These are phyloP conservation scores for Spinacia oleracea DNA, from an alignment of 179 eudicot species.

Conservation along the genomic window DNA sequence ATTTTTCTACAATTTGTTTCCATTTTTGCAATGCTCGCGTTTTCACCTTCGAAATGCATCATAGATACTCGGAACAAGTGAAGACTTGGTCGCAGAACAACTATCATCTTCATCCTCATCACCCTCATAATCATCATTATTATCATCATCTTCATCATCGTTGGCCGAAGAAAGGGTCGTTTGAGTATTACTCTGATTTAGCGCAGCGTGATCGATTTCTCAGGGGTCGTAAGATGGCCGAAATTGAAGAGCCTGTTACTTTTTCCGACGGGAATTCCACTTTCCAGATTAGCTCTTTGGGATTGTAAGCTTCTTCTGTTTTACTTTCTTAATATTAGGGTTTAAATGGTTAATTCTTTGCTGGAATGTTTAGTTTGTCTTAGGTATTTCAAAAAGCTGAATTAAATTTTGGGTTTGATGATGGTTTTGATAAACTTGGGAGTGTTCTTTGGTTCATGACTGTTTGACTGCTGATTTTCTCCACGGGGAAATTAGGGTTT, in stretches of 20 bases:
- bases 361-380: not conserved
- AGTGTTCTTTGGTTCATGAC: not conserved
- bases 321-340: not conserved
- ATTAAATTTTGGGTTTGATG: not conserved
- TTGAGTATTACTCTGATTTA: constrained; percentile 68
- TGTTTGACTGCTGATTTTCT: not conserved
- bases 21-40: constrained; percentile 29
- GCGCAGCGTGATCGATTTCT: constrained; percentile 68
- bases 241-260: constrained; percentile 41
- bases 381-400: not conserved
- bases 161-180: constrained; percentile 66
- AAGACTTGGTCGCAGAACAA: constrained; percentile 39
- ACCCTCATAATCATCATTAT: not conserved
- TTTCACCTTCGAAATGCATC: constrained; percentile 68
- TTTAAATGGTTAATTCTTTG: not conserved
- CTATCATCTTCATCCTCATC: constrained; percentile 14
- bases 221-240: constrained; percentile 40
- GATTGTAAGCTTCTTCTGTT: constrained; percentile 48
- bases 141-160: constrained; percentile 18
- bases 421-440: not conserved
- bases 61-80: constrained; percentile 68
- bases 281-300: constrained; percentile 47
- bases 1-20: not conserved
- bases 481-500: not conserved
- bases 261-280: constrained; percentile 61